These are phyloP conservation scores for Chaetothyriales sp. DNA, from an alignment of 2,329 filamentous ascomycete species.

Conservation along the genomic window DNA sequence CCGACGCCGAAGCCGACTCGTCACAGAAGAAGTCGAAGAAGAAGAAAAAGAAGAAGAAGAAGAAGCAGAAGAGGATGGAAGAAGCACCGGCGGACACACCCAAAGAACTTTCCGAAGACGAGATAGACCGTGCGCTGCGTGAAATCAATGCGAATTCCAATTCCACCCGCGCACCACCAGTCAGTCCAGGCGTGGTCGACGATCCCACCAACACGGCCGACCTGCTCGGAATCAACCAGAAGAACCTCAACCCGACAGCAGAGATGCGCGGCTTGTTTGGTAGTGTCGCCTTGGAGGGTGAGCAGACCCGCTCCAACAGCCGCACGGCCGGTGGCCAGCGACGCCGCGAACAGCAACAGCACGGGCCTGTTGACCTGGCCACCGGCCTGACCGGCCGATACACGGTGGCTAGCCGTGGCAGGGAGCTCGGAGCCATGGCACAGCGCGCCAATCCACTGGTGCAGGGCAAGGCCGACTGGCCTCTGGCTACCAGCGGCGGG, in stretches of 20 bases:
- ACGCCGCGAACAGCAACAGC: slow-evolving; percentile 35
- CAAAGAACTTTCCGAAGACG: slow-evolving; percentile 35
- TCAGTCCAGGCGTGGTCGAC: slow-evolving; percentile 13
- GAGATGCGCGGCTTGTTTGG: slow-evolving; percentile 76
- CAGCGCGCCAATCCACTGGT: slow-evolving; percentile 69
- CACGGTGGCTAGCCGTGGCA: slow-evolving; percentile 39
- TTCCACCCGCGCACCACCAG: slow-evolving; percentile 16
- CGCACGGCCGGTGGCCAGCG: slow-evolving; percentile 24
- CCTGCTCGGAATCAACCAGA: slow-evolving; percentile 48
- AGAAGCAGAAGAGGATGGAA: slow-evolving; percentile 48
- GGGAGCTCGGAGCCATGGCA: slow-evolving; percentile 54
- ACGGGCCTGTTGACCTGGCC: slow-evolving; percentile 34
- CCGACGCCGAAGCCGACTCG: slow-evolving; percentile 15
- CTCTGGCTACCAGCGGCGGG: slow-evolving; percentile 60
- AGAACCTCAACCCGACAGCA: slow-evolving; percentile 69
- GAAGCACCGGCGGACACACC: slow-evolving; percentile 29
- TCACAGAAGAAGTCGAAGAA: slow-evolving; percentile 33
- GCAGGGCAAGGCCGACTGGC: slow-evolving; percentile 78
- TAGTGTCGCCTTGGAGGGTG: slow-evolving; percentile 44
- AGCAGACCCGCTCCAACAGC: slow-evolving; percentile 35
- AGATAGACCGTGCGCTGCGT: slow-evolving; percentile 51
- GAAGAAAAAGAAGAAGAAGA: slow-evolving; percentile 42
- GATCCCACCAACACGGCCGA: slow-evolving; percentile 34
- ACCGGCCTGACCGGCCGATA: slow-evolving; percentile 41
- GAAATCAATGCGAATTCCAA: slow-evolving; percentile 35